Conservation (phyloP, 768 basidiomycete species). For the Paxillus involutus region DNA sequence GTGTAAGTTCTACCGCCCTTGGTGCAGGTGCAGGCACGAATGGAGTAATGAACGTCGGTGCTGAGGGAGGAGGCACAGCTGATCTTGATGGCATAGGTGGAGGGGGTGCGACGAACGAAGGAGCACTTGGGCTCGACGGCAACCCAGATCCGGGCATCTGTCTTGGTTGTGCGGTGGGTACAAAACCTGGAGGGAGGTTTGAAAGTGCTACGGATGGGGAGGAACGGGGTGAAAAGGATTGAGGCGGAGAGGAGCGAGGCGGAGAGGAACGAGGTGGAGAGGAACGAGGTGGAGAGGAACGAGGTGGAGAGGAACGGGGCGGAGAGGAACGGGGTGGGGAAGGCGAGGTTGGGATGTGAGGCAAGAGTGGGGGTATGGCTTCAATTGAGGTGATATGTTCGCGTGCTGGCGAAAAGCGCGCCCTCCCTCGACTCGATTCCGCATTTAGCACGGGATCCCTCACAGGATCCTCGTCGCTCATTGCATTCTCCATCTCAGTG, state of each 20-base stretch:
- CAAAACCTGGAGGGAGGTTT: constrained; percentile 28
- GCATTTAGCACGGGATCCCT: constrained; percentile 15
- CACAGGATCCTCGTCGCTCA: constrained; percentile 27
- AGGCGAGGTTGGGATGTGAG: constrained; percentile 12
- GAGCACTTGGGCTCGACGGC: constrained; percentile 1
- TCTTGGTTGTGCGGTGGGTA: constrained; percentile 23
- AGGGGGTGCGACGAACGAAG: constrained; percentile 15
- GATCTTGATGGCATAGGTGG: constrained; percentile 2
- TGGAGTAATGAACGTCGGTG: constrained; percentile 9
- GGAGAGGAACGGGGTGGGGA: constrained; percentile 18
- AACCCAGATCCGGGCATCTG: constrained; percentile 10
- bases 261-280: constrained; percentile 6
- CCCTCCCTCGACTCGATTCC: constrained; percentile 4
- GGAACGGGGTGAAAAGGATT: constrained; percentile 14
- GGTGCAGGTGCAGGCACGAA: constrained; percentile 7
- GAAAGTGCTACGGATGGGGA: constrained; percentile 4
- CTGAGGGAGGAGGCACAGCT: constrained; percentile 2
- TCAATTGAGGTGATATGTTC: constrained; percentile 9
- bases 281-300: constrained; percentile 16
- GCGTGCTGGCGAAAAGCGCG: constrained; percentile 16
- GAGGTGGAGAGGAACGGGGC: constrained; percentile 14
- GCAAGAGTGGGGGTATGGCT: constrained; percentile 10
- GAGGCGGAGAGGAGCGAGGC: constrained; percentile 6
- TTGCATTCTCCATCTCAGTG: constrained; percentile 40
- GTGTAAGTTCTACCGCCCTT: constrained; percentile 50